These are phyloP conservation scores for Mucor lusitanicus DNA, from an alignment of 371 early-diverging fungal genomes.

Conservation along the genomic window DNA sequence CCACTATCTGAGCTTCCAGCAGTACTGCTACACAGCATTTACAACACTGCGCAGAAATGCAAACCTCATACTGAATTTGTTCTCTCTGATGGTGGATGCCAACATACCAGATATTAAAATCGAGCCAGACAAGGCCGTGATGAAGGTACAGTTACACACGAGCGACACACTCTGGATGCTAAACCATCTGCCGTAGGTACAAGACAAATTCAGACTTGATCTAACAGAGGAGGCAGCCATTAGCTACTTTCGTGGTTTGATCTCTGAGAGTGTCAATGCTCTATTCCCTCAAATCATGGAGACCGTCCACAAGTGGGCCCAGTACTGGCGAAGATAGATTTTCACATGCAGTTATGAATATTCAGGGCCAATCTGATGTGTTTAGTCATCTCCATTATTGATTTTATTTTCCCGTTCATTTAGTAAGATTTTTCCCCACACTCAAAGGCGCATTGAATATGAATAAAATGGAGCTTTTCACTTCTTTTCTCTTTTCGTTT, in stretches of 20 bases:
- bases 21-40: slow-evolving; percentile 92
- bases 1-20: slow-evolving; percentile 84
- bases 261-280: slow-evolving; percentile 92
- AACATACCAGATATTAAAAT: slow-evolving; percentile 94
- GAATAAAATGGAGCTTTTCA: neutral
- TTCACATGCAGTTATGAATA: slow-evolving; percentile 2
- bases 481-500: neutral
- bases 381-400: neutral
- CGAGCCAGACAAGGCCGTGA: slow-evolving; percentile 95
- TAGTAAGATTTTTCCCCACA: slow-evolving; percentile 3
- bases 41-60: slow-evolving; percentile 90
- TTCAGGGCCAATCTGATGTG: neutral
- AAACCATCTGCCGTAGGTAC: slow-evolving; percentile 59
- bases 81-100: slow-evolving; percentile 94
- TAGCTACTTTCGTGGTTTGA: slow-evolving; percentile 86
- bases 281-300: slow-evolving; percentile 98
- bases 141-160: slow-evolving; percentile 64
- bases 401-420: neutral
- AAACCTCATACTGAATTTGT: slow-evolving; percentile 92
- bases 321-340: slow-evolving; percentile 77
- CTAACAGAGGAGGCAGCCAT: slow-evolving; percentile 94
- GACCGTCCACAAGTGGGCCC: slow-evolving; percentile 93
- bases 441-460: neutral
- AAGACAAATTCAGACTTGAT: slow-evolving; percentile 92
- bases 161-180: neutral